Conservation (phyloP, 2,329 filamentous ascomycete genomes). For the Botrytis pseudocinerea region DNA sequence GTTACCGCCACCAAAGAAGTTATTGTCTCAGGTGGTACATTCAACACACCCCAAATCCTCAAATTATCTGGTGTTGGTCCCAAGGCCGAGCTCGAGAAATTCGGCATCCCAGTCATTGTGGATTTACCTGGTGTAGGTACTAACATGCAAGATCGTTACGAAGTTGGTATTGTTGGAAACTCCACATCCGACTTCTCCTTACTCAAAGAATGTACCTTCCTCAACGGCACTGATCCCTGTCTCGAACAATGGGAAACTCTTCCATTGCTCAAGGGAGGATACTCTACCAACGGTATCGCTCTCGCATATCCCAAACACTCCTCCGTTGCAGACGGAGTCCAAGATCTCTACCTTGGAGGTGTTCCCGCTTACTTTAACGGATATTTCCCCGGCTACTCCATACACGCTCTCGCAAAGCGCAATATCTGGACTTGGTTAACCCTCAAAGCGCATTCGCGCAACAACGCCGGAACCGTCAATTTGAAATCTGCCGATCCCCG, state of each 20-base stretch:
- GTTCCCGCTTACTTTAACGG: slow-evolving; percentile 31
- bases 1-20: slow-evolving; percentile 42
- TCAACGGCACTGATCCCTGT: slow-evolving; percentile 43
- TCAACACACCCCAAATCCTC: slow-evolving; percentile 49
- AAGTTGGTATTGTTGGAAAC: slow-evolving; percentile 45
- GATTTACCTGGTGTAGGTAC: slow-evolving; percentile 63
- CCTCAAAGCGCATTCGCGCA: slow-evolving; percentile 61
- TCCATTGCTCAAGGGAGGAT: slow-evolving; percentile 24
- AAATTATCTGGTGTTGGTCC: slow-evolving; percentile 49
- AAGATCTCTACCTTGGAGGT: slow-evolving; percentile 27
- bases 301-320: slow-evolving; percentile 32
- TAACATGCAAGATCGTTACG: slow-evolving; percentile 57
- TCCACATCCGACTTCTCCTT: slow-evolving; percentile 46
- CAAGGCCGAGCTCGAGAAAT: slow-evolving; percentile 41
- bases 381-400: slow-evolving; percentile 46
- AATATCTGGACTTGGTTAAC: slow-evolving; percentile 25
- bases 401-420: slow-evolving; percentile 41
- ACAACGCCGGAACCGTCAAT: slow-evolving; percentile 60
- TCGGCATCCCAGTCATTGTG: slow-evolving; percentile 52
- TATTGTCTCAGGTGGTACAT: slow-evolving; percentile 49
- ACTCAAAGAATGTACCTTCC: slow-evolving; percentile 41
- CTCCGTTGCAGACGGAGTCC: slow-evolving; percentile 14
- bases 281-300: slow-evolving; percentile 52
- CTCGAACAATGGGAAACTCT: slow-evolving; percentile 38
- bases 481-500: slow-evolving; percentile 62